These are phyloP conservation scores for Ceratocystis colombiana DNA, from an alignment of 2,329 filamentous ascomycete species.

Conservation along the genomic window DNA sequence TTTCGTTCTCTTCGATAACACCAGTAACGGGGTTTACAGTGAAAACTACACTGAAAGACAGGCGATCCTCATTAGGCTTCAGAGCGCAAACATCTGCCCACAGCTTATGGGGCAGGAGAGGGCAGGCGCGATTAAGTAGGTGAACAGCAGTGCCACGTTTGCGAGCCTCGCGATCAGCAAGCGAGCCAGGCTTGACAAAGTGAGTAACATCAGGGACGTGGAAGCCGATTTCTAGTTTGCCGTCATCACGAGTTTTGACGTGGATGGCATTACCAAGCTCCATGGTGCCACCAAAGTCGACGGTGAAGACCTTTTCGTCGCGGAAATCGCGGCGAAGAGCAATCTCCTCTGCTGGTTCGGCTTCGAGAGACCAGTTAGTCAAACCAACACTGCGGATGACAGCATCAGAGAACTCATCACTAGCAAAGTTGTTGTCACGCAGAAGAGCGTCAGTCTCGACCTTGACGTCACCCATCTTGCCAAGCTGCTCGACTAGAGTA, in stretches of 20 bases:
- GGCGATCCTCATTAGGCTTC: constrained; percentile 73
- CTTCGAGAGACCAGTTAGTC: constrained; percentile 79
- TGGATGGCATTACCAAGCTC: constrained; percentile 91
- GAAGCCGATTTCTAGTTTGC: constrained; percentile 84
- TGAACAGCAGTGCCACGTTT: constrained; percentile 96
- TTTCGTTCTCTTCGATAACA: constrained; percentile 68
- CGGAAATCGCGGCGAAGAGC: constrained; percentile 80
- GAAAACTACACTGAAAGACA: constrained; percentile 89
- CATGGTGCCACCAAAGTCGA: constrained; percentile 78
- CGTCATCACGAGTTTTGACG: constrained; percentile 71
- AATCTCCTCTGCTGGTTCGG: constrained; percentile 67
- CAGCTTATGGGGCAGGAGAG: constrained; percentile 80
- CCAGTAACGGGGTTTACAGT: constrained; percentile 75
- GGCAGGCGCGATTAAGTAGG: constrained; percentile 75
- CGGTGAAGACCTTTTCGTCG: constrained; percentile 76
- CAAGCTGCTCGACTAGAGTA: constrained; percentile 91
- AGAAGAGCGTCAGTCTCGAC: constrained; percentile 96
- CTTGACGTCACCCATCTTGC: constrained; percentile 92
- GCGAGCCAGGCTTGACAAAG: constrained; percentile 91
- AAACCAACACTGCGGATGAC: constrained; percentile 86
- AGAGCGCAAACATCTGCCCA: constrained; percentile 82
- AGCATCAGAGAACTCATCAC: constrained; percentile 94
- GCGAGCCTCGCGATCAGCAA: constrained; percentile 94
- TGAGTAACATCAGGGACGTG: constrained; percentile 93
- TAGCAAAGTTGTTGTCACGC: constrained; percentile 96